Evolutionary conservation across 2,329 filamentous ascomycete species (phyloP), one percentile per base, ranked within the genome.

Genomic region (Lasiodiplodia gonubiensis): DNA sequence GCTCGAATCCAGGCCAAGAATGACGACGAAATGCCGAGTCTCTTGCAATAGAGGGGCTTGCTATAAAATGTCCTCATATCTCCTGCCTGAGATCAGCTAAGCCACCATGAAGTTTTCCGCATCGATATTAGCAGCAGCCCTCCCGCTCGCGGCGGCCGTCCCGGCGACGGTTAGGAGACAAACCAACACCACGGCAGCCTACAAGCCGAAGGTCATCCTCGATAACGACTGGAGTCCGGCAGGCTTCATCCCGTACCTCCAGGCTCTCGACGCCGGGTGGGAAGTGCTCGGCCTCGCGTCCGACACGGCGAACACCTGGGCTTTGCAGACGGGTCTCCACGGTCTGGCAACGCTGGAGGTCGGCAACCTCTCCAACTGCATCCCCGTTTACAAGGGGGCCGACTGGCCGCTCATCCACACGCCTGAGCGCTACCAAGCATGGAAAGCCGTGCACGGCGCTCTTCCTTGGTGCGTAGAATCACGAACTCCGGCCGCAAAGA

Each of bases 351-450:
- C 79, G 2, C 76, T 86, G 0, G 82, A 85, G 71, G 72, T 80
- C 14, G 83, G 83, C 16, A 80, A 80, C 61, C 71, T 85, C 1
- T 76, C 74, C 42, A n/a, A 46, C 54, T 85, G 83, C 69, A 82
- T 85, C 46, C 83, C 83, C 0, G 83, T 85, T 2, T 78, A 82
- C 69, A 76, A 80, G 33, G 83, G 83, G 12, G 72, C 81, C 61
- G 75, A 83, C 69, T 84, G 81, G 68, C 84, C 83, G 0, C 73
- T 85, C 12, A 73, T 85, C 49, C 82, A 83, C 69, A 84, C 81
- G 0, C 79, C 80, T 0, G 73, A 78, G 48, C 76, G 80, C 0
- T 81, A 83, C 72, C 76, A 80, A 63, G 76, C 80, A 5, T 85
- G 82, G 81, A 78, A 83, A 68, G 69, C 74, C 4, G 72, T 84